Conservation (phyloP, 805 yeast species). For the Yarrowia sp. region DNA sequence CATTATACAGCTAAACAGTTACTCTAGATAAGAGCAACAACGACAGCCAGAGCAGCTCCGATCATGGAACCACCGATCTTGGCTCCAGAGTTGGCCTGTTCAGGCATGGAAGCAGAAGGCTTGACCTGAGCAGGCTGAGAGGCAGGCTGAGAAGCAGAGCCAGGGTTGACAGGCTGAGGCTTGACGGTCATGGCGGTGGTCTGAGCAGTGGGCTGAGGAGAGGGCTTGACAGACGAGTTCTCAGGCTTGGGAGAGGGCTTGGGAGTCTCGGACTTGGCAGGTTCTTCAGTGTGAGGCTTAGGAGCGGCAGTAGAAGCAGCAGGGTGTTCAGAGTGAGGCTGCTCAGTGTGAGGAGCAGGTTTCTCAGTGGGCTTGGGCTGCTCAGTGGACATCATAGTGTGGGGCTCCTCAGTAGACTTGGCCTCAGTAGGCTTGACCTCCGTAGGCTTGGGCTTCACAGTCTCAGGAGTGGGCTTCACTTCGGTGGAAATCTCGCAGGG, state of each 20-base stretch:
- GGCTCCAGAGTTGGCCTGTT: conserved; percentile 35
- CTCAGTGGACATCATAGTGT: too few relatives aligned
- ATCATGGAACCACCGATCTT: conserved; percentile 3
- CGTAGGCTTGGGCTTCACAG: neutral
- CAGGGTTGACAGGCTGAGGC: neutral
- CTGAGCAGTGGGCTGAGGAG: conserved; percentile 5
- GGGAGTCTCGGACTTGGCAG: neutral
- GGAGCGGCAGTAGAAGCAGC: neutral
- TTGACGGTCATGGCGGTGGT: conserved; percentile 1
- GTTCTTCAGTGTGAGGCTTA: neutral
- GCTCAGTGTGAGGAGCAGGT: too few relatives aligned
- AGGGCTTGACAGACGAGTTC: neutral
- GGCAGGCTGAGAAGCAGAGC: neutral
- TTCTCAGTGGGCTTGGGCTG: too few relatives aligned
- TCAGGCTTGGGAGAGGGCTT: neutral
- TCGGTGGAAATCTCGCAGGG: conserved; percentile 4
- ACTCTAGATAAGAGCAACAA: conserved; percentile 22
- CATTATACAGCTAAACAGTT: neutral
- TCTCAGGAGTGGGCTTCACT: neutral
- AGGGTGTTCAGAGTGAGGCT: neutral
- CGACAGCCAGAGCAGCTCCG: conserved; percentile 6
- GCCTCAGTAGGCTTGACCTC: neutral
- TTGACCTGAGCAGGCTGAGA: conserved; percentile 1
- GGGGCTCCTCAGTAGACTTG: neutral
- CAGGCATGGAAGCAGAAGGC: conserved; percentile 18